phyloP scores from a whole-genome alignment of 495 filamentous ascomycete genomes.

The Lasiosphaeris hirsuta region DNA sequence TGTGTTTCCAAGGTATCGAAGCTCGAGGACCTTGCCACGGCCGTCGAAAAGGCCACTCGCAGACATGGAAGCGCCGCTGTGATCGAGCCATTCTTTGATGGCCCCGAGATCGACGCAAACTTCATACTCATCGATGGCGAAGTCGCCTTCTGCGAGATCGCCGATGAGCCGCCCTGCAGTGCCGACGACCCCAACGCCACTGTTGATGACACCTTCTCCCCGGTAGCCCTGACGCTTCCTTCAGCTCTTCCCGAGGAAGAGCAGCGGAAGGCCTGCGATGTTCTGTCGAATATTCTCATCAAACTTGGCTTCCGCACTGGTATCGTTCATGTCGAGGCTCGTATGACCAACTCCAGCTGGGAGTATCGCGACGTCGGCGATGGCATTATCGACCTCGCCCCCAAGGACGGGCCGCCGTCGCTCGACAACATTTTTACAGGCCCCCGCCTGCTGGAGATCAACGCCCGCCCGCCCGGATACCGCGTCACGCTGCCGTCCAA shows the following conservation, averaged over 20 bases:
- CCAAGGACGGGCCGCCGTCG: neutral
- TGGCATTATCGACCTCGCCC: conserved; percentile 16
- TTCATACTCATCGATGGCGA: conserved; percentile 48
- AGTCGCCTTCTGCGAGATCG: conserved; percentile 48
- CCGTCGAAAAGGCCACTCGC: conserved; percentile 25
- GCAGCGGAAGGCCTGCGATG: conserved; percentile 24
- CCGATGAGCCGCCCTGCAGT: conserved; percentile 49
- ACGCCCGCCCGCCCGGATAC: conserved; percentile 37
- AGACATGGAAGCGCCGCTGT: conserved; percentile 29
- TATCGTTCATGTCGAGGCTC: conserved; percentile 30
- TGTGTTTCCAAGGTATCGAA: conserved; percentile 28
- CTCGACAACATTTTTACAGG: neutral
- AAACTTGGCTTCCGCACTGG: conserved; percentile 34
- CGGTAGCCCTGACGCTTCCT: conserved; percentile 39
- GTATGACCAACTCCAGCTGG: conserved; percentile 32
- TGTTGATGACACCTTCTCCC: conserved; percentile 31
- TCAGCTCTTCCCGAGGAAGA: conserved; percentile 37
- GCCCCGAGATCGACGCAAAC: conserved; percentile 55
- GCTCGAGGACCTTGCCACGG: conserved; percentile 18
- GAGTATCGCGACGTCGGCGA: conserved; percentile 23
- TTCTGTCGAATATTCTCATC: conserved; percentile 32
- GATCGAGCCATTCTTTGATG: conserved; percentile 33
- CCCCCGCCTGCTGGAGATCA: conserved; percentile 41
- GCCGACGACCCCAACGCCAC: conserved; percentile 33
- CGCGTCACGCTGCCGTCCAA: conserved; percentile 23